Conservation (phyloP, 352 stramenopile genomes). For the Phytophthora citricola region DNA sequence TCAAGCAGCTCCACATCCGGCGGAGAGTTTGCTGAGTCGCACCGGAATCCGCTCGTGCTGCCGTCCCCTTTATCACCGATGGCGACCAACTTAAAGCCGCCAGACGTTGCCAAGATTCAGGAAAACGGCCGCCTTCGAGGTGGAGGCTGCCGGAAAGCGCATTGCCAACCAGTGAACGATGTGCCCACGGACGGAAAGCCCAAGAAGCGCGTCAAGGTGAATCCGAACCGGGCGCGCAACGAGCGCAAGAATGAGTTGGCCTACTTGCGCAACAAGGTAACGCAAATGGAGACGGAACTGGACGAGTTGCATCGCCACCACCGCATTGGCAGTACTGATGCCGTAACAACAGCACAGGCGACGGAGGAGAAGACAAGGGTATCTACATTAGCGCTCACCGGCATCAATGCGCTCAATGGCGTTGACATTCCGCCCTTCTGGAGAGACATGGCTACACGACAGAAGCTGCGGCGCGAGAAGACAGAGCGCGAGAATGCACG, state of each 20-base stretch:
- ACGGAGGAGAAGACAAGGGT: background rate
- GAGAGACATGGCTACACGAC: conserved; percentile 45
- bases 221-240: conserved; percentile 50
- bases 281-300: conserved; percentile 49
- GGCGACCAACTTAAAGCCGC: conserved; percentile 7
- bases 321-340: background rate
- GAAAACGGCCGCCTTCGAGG: conserved; percentile 25
- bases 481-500: conserved; percentile 57
- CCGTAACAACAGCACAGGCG: conserved; percentile 8
- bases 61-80: conserved; percentile 25
- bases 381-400: conserved; percentile 3
- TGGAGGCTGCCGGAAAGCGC: conserved; percentile 5
- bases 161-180: conserved; percentile 2
- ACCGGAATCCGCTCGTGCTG: conserved; percentile 6
- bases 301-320: conserved; percentile 28
- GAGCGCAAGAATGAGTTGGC: conserved; percentile 63
- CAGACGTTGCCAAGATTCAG: conserved; percentile 24
- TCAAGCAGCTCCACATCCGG: conserved; percentile 14
- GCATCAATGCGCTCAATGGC: background rate
- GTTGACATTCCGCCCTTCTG: conserved; percentile 37
- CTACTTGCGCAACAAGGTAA: conserved; percentile 54
- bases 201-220: conserved; percentile 32
- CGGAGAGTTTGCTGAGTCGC: conserved; percentile 3
- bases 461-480: conserved; percentile 44
- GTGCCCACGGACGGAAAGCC: conserved; percentile 2